These are phyloP conservation scores for Penicillium waksmanii DNA, from an alignment of 495 filamentous ascomycete genomes.

Conservation along the genomic window DNA sequence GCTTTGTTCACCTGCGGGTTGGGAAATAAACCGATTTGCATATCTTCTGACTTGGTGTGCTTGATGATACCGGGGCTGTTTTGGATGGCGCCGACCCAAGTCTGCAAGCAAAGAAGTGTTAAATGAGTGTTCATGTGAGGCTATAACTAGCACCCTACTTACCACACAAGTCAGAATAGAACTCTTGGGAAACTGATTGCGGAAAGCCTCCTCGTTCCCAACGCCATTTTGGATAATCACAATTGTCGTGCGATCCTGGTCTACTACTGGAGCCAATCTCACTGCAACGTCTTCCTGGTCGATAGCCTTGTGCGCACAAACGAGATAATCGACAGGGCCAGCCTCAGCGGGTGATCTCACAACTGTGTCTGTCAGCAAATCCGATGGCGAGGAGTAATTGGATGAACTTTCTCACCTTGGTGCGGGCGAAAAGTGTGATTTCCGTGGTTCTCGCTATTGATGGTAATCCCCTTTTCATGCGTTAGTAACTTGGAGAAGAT, in stretches of 20 bases:
- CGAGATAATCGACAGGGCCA: conserved; percentile 42
- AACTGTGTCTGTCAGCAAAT: conserved; percentile 28
- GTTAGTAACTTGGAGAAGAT: neutral
- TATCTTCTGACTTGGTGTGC: conserved; percentile 52
- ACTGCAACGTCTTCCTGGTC: conserved; percentile 40
- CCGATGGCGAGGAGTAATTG: neutral
- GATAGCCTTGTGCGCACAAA: conserved; percentile 57
- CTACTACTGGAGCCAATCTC: conserved; percentile 44
- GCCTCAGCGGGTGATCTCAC: conserved; percentile 46
- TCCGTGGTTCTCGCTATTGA: conserved; percentile 53
- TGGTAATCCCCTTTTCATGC: conserved; percentile 42
- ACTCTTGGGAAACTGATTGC: conserved; percentile 53
- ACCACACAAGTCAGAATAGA: conserved; percentile 64
- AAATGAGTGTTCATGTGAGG: neutral
- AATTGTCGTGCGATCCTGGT: conserved; percentile 42
- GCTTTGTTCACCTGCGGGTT: conserved; percentile 30
- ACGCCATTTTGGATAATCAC: conserved; percentile 74
- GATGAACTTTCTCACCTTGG: conserved; percentile 28
- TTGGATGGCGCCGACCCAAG: conserved; percentile 56
- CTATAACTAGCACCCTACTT: conserved; percentile 5
- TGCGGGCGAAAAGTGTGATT: conserved; percentile 45
- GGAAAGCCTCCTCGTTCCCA: conserved; percentile 67
- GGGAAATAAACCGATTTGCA: conserved; percentile 50
- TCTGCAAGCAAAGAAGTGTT: conserved; percentile 25
- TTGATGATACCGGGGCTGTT: conserved; percentile 45